Base-by-base conservation (phyloP, 805 yeast species). In the Saccharomycopsis babjevae region DNA sequence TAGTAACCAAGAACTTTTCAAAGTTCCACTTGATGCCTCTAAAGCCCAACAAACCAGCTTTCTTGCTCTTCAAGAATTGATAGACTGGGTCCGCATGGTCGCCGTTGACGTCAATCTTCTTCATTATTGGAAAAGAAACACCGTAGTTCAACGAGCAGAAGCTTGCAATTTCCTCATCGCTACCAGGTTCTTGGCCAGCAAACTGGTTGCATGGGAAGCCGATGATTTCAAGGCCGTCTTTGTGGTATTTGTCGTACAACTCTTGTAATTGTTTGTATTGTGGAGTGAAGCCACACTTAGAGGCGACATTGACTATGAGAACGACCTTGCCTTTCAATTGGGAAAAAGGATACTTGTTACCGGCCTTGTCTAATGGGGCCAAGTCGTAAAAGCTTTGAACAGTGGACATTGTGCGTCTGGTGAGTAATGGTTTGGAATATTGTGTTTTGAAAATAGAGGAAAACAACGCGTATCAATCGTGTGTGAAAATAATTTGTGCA, bases 151-250 rank as follows among this genome's bases (percentile, higher is more conserved):
- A 71, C 57, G 81, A 74, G 74, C 97, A 90, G 78, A 90, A 90
- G 52, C 79, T 72, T 43, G 83, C 84, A 67, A 90, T 89, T 70
- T 88, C 92, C 58, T 84, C 80, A 55, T 81, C 83, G 16, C 79
- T 70, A 22, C 86, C 86, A 56, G 76, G 96, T 84, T 78, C 96
- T 86, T 80, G 96, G 80, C 70, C 80, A 43, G 88, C 94, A 69
- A 90, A 90, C 73, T 91, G 97, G 74, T 89, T 88, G 74, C 96
- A 88, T 59, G 97, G 97, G 82, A 91, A 89, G 1, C 90, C 97
- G 50, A 90, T 65, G 59, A 90, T 79, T 59, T 75, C 85, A 42
- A 90, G 75, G 6, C 91, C 96, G 66, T 81, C 69, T 61, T 80
- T 84, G 59, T 79, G 74, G 75, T 86, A 88, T 70, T 85, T 84